Conservation (phyloP, 352 stramenopile species). For the Globisporangium rhizosaccharum region DNA sequence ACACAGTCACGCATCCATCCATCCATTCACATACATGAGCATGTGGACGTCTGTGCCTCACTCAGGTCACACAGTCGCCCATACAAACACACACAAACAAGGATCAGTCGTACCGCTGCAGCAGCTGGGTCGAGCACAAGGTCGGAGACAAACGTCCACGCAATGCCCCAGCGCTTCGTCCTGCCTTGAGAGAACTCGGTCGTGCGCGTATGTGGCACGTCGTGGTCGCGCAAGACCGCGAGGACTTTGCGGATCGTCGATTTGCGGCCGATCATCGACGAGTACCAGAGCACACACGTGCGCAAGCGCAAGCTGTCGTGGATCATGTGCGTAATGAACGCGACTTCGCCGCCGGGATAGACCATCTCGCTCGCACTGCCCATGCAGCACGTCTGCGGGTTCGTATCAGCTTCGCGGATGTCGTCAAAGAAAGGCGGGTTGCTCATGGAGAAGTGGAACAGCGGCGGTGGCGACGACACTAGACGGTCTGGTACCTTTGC, state of each 20-base stretch:
- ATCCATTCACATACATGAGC: not conserved
- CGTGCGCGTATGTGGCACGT: conserved; percentile 72
- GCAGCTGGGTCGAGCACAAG: conserved; percentile 4
- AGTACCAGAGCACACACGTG: conserved; percentile 90
- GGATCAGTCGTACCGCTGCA: too few relatives aligned
- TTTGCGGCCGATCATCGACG: conserved; percentile 93
- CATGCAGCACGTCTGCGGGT: conserved; percentile 68
- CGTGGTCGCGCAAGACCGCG: conserved; percentile 63
- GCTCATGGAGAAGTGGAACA: conserved; percentile 93
- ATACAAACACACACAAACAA: too few relatives aligned
- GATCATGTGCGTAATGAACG: conserved; percentile 93
- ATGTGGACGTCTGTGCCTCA: too few relatives aligned
- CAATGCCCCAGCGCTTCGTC: conserved; percentile 92
- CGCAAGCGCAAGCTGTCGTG: conserved; percentile 80
- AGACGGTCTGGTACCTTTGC: conserved; percentile 5
- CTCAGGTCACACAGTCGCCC: too few relatives aligned
- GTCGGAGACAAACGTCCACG: conserved; percentile 81
- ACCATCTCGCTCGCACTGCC: conserved; percentile 81
- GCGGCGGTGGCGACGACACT: not conserved
- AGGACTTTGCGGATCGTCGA: conserved; percentile 88
- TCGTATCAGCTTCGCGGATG: conserved; percentile 70
- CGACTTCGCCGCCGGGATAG: conserved; percentile 89
- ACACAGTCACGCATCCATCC: too few relatives aligned
- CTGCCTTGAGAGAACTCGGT: conserved; percentile 94
- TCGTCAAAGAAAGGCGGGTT: conserved; percentile 96